A percentile compares a stretch with the other conserved stretches of the same genome.
Evolutionary conservation across 2,329 filamentous ascomycete genomes (phyloP).

Genomic region (Diaporthe capsici): DNA sequence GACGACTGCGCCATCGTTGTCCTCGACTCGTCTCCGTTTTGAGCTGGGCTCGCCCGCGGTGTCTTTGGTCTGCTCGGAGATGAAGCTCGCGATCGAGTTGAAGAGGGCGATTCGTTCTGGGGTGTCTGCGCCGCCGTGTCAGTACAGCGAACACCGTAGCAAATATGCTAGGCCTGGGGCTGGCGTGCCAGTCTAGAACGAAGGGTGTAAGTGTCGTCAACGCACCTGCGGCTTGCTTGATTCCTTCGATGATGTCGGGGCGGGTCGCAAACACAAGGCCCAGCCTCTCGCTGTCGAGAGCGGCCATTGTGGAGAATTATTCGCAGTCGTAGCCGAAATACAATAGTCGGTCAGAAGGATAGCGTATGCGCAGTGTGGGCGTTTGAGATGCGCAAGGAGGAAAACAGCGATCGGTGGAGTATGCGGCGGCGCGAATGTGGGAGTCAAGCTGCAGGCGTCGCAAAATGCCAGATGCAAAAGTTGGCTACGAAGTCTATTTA

Average conservation of each 20-base stretch:
- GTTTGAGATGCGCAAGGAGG: not conserved
- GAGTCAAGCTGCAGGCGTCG: not conserved
- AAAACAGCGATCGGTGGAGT: no score
- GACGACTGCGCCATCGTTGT: slow-evolving; percentile 1
- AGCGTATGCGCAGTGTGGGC: not conserved
- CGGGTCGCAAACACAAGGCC: slow-evolving; percentile 67
- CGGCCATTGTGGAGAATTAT: slow-evolving; percentile 41
- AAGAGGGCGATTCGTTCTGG: slow-evolving; percentile 66
- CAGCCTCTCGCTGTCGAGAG: slow-evolving; percentile 65
- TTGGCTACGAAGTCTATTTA: slow-evolving; percentile 20
- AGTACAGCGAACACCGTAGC: not conserved
- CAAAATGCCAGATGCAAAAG: not conserved
- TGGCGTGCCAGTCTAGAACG: no score
- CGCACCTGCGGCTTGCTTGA: slow-evolving; percentile 66
- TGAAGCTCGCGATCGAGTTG: slow-evolving; percentile 56
- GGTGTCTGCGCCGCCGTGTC: slow-evolving; percentile 57
- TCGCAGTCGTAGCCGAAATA: not conserved
- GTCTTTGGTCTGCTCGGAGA: slow-evolving; percentile 36
- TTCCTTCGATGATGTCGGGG: slow-evolving; percentile 69
- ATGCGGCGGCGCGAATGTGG: not conserved
- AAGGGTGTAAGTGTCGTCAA: not conserved
- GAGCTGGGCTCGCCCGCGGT: slow-evolving; percentile 35
- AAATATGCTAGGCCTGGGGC: no score
- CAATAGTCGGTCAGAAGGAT: not conserved
- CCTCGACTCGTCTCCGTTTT: slow-evolving; percentile 40